Evolutionary conservation across 208 protist species (phyloP).

Genomic region (Trypanosoma congolense): DNA sequence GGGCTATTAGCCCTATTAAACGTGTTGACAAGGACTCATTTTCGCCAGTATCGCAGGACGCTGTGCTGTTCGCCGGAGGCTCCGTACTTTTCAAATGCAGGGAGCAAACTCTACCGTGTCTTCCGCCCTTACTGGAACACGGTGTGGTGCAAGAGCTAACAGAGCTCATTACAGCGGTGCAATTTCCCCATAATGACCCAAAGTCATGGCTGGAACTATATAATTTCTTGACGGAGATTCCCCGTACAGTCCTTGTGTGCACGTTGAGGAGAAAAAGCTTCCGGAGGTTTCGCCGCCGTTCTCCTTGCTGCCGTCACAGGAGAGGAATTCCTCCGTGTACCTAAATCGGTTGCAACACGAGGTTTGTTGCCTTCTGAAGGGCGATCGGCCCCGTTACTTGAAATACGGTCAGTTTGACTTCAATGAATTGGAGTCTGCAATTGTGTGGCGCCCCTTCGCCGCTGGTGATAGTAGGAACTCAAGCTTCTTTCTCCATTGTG

Average conservation of each 20-base stretch:
- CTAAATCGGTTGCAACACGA: conserved; percentile 7
- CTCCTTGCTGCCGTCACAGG: neutral
- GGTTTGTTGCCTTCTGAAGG: conserved; percentile 4
- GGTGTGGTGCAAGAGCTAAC: conserved; percentile 8
- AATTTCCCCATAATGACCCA: neutral
- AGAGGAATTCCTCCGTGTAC: neutral
- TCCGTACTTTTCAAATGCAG: neutral
- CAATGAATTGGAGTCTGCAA: neutral
- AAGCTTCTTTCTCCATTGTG: conserved; percentile 5
- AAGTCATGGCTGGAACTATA: conserved; percentile 15
- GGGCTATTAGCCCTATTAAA: conserved; percentile 19
- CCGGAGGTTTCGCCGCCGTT: neutral
- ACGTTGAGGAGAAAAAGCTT: neutral
- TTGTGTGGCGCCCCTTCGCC: conserved; percentile 7
- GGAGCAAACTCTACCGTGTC: neutral
- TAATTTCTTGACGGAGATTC: conserved; percentile 11
- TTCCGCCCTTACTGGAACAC: conserved; percentile 8
- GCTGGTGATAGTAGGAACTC: neutral
- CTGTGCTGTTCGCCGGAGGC: neutral
- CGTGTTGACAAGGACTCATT: neutral
- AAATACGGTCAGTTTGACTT: conserved; percentile 7
- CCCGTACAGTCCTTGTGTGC: neutral
- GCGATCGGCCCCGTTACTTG: neutral
- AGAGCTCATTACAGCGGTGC: conserved; percentile 2
- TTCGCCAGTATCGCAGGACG: conserved; percentile 7